Percentiles rank a stretch among this genome's conserved stretches.
Conservation (phyloP, 176 grass and related monocot species). For the Carex littledalei region DNA sequence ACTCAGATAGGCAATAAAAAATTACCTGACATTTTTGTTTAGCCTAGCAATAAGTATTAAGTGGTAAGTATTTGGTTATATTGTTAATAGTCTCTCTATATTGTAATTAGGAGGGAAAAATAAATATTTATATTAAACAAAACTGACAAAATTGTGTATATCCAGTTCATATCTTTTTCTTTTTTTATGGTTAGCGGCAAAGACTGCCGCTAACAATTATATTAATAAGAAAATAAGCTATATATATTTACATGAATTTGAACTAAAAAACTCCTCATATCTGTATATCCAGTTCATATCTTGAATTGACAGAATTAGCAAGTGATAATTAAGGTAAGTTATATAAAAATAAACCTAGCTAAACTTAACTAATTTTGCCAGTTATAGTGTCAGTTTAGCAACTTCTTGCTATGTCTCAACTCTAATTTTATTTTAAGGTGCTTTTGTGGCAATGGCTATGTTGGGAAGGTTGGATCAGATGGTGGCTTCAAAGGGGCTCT, state of each 20-base stretch:
- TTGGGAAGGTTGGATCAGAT: constrained; percentile 75
- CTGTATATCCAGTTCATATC: neutral
- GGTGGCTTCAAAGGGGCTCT: constrained; percentile 56
- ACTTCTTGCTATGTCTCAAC: neutral
- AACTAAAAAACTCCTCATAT: too few species aligned
- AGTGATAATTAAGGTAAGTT: neutral
- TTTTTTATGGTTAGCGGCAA: too few species aligned
- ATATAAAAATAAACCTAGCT: neutral
- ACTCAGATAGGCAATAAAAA: neutral
- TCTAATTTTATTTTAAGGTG: constrained; percentile 33
- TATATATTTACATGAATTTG: too few species aligned
- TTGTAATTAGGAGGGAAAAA: neutral
- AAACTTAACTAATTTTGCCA: neutral
- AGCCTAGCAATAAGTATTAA: neutral
- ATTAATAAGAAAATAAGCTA: too few species aligned
- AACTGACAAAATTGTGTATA: neutral
- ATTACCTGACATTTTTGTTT: neutral
- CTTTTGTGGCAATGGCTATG: constrained; percentile 81
- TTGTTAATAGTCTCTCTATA: neutral
- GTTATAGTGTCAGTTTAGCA: neutral
- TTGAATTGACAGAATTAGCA: neutral
- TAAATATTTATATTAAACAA: neutral
- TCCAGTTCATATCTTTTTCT: neutral
- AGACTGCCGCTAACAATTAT: too few species aligned
- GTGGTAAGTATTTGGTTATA: neutral